Base-by-base conservation (phyloP, 768 basidiomycete species). In the Phylloporus rhodoxanthus region DNA sequence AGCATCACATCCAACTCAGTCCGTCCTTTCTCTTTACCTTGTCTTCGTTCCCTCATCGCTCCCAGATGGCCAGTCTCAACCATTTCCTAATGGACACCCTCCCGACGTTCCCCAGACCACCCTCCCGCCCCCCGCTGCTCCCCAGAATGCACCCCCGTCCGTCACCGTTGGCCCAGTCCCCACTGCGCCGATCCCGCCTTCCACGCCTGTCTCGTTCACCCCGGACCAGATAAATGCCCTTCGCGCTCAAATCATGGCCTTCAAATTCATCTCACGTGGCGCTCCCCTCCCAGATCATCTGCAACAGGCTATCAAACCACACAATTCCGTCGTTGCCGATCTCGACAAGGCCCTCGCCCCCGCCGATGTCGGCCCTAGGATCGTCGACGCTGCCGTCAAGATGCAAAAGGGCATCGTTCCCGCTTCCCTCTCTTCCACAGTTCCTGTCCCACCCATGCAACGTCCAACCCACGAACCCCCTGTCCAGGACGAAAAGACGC, bases 221-320 rank as follows among this genome's bases (percentile, higher is more conserved):
- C 70, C 64, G 0, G 84, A 87, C 51, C 91, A 91, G 59, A 82
- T 91, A 41, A 74, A 72, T 49, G 78, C 84, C 9, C 76, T 92
- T n/a, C 79, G 86, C 13, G 81, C 85, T 0, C 90, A 92, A 57
- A 91, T 92, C 14, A 78, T 84, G 43, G 89, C 90, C 4, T 91
- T 84, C 72, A 88, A 85, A 61, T 75, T 81, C 54, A 73, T 92
- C 56, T 72, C 73, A 14, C 77, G 83, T 20, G 81, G 83, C 19
- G 63, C 81, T 8, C 80, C 86, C 14, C 74, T 89, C 36, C 84
- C 88, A 13, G 81, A 87, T 11, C 63, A 76, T 52, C 58, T 92
- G 25, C 86, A 85, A 52, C 80, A 84, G 47, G 81, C 84, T 11
- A 80, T 90, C 39, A 80, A 79, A 17, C 75, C 81, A 10, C 78